A percentile compares a stretch with the other conserved stretches of the same genome.
Conservation (phyloP, 495 filamentous ascomycete species). For the Jackrogersella minutella region DNA sequence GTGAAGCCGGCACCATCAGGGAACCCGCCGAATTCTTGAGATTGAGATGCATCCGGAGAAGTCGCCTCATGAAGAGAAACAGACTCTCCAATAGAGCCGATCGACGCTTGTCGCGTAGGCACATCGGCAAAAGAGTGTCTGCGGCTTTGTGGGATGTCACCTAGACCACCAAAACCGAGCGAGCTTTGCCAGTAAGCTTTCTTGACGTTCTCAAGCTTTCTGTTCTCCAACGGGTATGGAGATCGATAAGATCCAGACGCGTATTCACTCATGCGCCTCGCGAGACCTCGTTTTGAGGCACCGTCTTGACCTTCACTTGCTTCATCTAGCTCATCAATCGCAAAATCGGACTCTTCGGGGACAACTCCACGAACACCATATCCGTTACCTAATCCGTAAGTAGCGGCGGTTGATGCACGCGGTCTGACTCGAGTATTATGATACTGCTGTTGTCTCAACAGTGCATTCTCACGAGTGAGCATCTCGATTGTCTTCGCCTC, state of each 20-base stretch:
- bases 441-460: conserved; percentile 70
- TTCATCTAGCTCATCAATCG: conserved; percentile 75
- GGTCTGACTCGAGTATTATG: conserved; percentile 68
- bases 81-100: conserved; percentile 69
- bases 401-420: conserved; percentile 64
- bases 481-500: conserved; percentile 76
- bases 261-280: conserved; percentile 69
- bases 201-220: conserved; percentile 78
- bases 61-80: conserved; percentile 53
- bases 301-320: conserved; percentile 64
- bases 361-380: conserved; percentile 70
- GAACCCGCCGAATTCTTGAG: conserved; percentile 50
- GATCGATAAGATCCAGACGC: conserved; percentile 63
- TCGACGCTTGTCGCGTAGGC: conserved; percentile 72
- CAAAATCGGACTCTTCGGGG: conserved; percentile 74
- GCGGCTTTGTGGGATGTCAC: conserved; percentile 82
- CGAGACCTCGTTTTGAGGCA: conserved; percentile 61
- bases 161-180: conserved; percentile 75
- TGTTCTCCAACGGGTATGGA: conserved; percentile 70
- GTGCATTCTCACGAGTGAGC: conserved; percentile 74
- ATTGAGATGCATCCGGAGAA: conserved; percentile 48
- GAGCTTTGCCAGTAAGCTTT: conserved; percentile 90
- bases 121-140: conserved; percentile 96
- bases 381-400: conserved; percentile 61
- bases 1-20: conserved; percentile 47